Base-by-base conservation (phyloP, 2,329 filamentous ascomycete genomes). In the Colletotrichum spinosum region DNA sequence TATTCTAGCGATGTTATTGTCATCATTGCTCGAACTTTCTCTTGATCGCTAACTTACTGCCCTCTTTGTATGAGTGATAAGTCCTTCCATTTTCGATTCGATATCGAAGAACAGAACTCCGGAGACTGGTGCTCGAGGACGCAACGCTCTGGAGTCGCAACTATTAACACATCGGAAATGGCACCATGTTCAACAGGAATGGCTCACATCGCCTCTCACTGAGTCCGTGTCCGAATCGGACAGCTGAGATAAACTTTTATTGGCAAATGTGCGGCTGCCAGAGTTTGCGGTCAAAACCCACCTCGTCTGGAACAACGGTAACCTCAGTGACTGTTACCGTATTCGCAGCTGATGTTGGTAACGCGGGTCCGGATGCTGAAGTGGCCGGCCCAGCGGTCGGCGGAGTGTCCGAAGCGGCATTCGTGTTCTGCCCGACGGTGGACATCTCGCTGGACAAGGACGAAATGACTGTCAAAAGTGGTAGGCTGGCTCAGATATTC, bases 51-150 rank as follows among this genome's bases (percentile, higher is more conserved):
- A 12, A 63, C 61, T 17, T 15, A 65, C 61, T 54, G 25, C 62
- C 62, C n/a, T 75, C 73, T 33, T 75, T 74, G 46, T 73, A 78
- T 2, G 75, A 68, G 52, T 80, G 75, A 39, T 79, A 80, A 1
- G 75, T 78, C 12, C 78, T 69, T 2, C 77, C 77, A 63, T 79
- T 77, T 58, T 80, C 79, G 11, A 72, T 69, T 3, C 77, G 76
- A 67, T 75, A 76, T 13, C 72, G 68, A 6, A 33, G 42, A 2
- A 55, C 53, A 9, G 53, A 55, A 33, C 33, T 46, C 13, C 4
- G 11, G 15, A 55, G 13, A 25, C 53, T 55, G 6, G 41, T 46
- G 9, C 13, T 55, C 8, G 53, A 55, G 13, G 53, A 45, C 8
- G 33, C 41, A 17, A 45, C 4, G 17, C 53, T 55, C 53, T 55